Conservation (phyloP, 208 protist genomes). For the Trypanosoma vivax region DNA sequence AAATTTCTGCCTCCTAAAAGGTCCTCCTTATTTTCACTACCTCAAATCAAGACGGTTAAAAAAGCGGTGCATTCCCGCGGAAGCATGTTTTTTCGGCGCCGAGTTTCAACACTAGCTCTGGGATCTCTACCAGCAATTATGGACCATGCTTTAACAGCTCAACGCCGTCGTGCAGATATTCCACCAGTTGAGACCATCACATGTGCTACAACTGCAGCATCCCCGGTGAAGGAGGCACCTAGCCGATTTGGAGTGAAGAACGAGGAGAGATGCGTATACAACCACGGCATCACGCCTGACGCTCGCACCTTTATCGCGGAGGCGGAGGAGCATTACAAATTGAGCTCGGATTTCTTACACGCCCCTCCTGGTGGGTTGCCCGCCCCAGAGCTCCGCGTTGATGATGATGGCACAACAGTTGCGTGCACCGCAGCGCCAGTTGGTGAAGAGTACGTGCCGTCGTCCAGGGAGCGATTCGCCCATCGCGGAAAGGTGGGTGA, state of each 20-base stretch:
- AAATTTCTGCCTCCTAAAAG: no score
- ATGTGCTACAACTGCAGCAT: not conserved
- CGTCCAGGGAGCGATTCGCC: conserved; percentile 47
- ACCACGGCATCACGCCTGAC: conserved; percentile 63
- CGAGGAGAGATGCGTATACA: conserved; percentile 43
- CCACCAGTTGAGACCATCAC: conserved; percentile 32
- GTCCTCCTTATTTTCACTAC: no score
- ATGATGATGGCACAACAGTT: conserved; percentile 23
- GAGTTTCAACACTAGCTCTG: not conserved
- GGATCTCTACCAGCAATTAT: not conserved
- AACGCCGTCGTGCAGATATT: conserved; percentile 19
- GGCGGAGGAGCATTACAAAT: conserved; percentile 63
- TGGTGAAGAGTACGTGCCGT: conserved; percentile 61
- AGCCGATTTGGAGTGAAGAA: conserved; percentile 44
- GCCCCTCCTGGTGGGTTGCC: conserved; percentile 18
- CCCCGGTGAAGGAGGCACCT: not conserved
- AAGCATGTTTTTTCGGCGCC: conserved; percentile 7
- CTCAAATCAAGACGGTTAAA: no score
- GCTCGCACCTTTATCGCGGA: conserved; percentile 52
- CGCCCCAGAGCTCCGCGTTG: conserved; percentile 18
- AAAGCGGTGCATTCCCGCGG: no score
- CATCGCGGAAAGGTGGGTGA: conserved; percentile 47
- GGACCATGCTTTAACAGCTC: not conserved
- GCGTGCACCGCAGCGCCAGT: conserved; percentile 54
- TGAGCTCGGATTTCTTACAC: conserved; percentile 45